Evolutionary conservation across 257 asterid species (phyloP).

Genomic region (Datura wrightii): DNA sequence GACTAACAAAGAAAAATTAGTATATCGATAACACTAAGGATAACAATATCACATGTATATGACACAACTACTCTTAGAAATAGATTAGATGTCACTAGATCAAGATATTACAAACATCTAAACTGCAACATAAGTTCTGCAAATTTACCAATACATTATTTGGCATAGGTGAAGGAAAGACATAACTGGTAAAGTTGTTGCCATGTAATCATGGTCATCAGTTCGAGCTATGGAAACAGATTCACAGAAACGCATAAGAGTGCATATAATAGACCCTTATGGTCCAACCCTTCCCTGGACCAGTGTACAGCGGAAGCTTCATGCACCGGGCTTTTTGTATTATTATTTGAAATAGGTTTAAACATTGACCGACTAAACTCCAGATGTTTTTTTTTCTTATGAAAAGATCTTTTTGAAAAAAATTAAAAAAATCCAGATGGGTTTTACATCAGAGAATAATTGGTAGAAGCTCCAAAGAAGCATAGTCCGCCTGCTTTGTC

Average conservation of each 20-base stretch:
- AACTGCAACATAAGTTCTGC: not conserved
- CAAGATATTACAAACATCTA: not conserved
- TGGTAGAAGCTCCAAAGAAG: conserved; percentile 22
- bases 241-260: too few species aligned
- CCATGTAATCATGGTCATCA: too few species aligned
- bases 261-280: not conserved
- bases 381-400: not conserved
- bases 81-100: too few species aligned
- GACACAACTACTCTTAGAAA: too few species aligned
- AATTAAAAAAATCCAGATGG: too few species aligned
- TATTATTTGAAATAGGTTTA: not conserved
- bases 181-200: too few species aligned
- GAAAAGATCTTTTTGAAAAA: too few species aligned
- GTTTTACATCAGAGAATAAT: not conserved
- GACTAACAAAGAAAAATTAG: not conserved
- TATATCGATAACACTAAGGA: not conserved
- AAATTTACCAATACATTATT: not conserved
- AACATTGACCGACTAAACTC: not conserved
- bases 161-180: too few species aligned
- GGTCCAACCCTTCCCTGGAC: not conserved
- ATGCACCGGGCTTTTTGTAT: not conserved
- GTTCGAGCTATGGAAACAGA: not conserved
- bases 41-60: conserved; percentile 3
- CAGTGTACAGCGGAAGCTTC: not conserved
- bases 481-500: not conserved